Percentiles rank a stretch among this genome's conserved stretches.
phyloP scores from a whole-genome alignment of 768 basidiomycete species.

The Suillus decipiens region DNA sequence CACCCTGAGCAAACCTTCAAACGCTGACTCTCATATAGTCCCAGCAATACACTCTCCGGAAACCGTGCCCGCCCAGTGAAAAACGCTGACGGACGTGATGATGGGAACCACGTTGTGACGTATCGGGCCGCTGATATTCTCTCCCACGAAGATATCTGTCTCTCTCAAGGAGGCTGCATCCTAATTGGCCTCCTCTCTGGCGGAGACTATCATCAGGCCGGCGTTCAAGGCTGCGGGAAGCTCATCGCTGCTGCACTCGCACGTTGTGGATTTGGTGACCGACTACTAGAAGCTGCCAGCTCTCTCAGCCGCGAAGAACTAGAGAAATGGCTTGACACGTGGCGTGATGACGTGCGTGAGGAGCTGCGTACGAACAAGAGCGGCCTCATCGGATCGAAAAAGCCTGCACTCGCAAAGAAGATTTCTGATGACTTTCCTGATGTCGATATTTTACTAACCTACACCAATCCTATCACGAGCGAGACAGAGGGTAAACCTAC shows the following conservation, averaged over 20 bases:
- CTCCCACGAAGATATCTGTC: constrained; percentile 48
- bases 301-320: constrained; percentile 48
- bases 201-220: constrained; percentile 84
- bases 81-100: constrained; percentile 68
- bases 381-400: constrained; percentile 64
- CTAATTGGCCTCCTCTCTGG: constrained; percentile 86
- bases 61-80: constrained; percentile 63
- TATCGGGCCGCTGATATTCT: constrained; percentile 41
- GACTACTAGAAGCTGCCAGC: constrained; percentile 59
- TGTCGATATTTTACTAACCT: constrained; percentile 72
- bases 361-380: constrained; percentile 72
- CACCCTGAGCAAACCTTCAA: neutral
- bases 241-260: constrained; percentile 78
- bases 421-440: constrained; percentile 72
- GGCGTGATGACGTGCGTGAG: constrained; percentile 62
- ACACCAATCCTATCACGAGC: constrained; percentile 76
- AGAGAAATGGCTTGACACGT: constrained; percentile 53
- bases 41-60: constrained; percentile 72
- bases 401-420: constrained; percentile 59
- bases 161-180: constrained; percentile 68
- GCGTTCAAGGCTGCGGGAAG: constrained; percentile 66
- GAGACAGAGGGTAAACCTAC: constrained; percentile 52
- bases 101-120: constrained; percentile 64
- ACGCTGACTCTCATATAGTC: constrained; percentile 40
- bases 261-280: constrained; percentile 77